Base-by-base conservation (phyloP, 2,329 filamentous ascomycete species). In the Neocatenulostroma microsporum region DNA sequence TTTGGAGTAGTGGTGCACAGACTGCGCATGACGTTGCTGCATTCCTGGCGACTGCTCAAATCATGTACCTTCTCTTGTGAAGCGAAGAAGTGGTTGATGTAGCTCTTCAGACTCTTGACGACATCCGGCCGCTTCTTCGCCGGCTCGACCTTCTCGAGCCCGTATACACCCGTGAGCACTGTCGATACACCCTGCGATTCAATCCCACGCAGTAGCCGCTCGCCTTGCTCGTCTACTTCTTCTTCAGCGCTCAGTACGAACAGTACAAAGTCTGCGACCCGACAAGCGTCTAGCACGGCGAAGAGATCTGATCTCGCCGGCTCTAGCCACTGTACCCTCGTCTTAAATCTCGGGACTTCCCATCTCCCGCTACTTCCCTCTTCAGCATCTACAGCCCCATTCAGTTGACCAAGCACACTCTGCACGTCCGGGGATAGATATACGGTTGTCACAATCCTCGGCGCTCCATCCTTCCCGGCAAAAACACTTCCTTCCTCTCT, bases 121-220 rank as follows among this genome's bases (percentile, higher is more conserved):
- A 94, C 77, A 41, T 87, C 81, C 0, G 78, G 71, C 40, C 81
- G 73, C 58, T 82, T 81, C 63, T 95, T 95, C 7, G 78, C 71
- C 0, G 85, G 79, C 49, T 94, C 82, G 25, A 94, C 68, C 41
- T 74, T 75, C 39, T 89, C 81, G 10, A 96, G 67, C 4, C 80
- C 79, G 46, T 56, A 47, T 11, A 93, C 86, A 10, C 85, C 75
- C 0, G 85, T 86, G 54, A 94, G 77, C n/a, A 93, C 74, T 15
- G 87, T 96, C 1, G 89, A 94, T 48, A 98, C 78, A 53, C 91
- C 91, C 64, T 98, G 91, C 51, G 86, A 84, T 65, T 95, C 88
- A 21, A 96, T 80, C 31, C 83, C 82, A 51, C 85, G 78, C 44
- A 98, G 69, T 40, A 96, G 80, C 50, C 86, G 67, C 62, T 96